Evolutionary conservation across 2,329 filamentous ascomycete genomes (phyloP).

Genomic region (Pseudocercospora ulei): DNA sequence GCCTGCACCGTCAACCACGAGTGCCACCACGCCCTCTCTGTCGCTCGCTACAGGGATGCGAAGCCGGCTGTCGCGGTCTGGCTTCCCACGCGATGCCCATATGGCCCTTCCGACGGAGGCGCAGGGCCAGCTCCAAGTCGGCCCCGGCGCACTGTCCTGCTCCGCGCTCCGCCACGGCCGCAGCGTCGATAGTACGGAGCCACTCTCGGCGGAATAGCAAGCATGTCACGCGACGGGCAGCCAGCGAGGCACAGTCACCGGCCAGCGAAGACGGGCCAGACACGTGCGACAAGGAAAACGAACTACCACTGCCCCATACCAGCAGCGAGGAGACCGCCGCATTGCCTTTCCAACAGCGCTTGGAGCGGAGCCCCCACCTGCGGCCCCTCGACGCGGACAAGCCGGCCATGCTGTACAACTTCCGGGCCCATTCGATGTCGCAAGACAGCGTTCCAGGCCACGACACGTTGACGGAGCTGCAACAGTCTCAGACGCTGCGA

Average conservation of each 20-base stretch:
- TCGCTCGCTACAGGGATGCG: slow-evolving; percentile 17
- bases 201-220: slow-evolving; percentile 7
- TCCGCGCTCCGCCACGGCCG: slow-evolving; percentile 21
- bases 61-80: slow-evolving; percentile 4
- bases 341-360: slow-evolving; percentile 36
- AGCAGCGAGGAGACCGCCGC: slow-evolving; percentile 44
- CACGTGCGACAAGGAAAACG: slow-evolving; percentile 23
- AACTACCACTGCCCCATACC: slow-evolving; percentile 16
- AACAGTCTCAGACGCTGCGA: slow-evolving; percentile 30
- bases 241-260: slow-evolving; percentile 9
- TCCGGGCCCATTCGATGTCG: slow-evolving; percentile 30
- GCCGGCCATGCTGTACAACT: slow-evolving; percentile 40
- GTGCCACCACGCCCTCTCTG: slow-evolving; percentile 1
- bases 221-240: slow-evolving; percentile 2
- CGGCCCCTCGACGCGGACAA: slow-evolving; percentile 37
- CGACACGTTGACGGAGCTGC: slow-evolving; percentile 17
- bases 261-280: slow-evolving; percentile 13
- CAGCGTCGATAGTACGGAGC: slow-evolving; percentile 16
- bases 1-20: slow-evolving; percentile 1
- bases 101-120: slow-evolving; percentile 73
- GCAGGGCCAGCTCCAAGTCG: slow-evolving; percentile 29
- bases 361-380: slow-evolving; percentile 43
- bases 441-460: slow-evolving; percentile 28
- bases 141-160: slow-evolving; percentile 9
- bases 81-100: slow-evolving; percentile 52